Evolutionary conservation across 768 basidiomycete species (phyloP), one percentile per base, ranked within the genome.

Genomic region (Boletus barrowsii): DNA sequence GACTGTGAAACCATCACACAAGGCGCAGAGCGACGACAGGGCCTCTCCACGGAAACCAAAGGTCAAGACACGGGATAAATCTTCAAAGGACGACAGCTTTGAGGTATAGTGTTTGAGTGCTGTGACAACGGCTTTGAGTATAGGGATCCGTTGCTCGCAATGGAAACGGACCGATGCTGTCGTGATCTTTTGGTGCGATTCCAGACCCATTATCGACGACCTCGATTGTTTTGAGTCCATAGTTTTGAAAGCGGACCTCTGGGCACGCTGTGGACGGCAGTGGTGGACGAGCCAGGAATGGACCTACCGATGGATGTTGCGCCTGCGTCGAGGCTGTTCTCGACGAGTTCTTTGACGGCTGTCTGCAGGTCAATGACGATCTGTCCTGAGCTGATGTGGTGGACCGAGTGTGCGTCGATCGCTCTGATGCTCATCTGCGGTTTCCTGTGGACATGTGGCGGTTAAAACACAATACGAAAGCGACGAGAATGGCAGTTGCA

Each of bases 21-120:
- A 72, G 1, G 91, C 91, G 65, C 95, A 99, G 0, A 99, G 78
- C 3, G 96, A 94, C 8, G 93, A 93, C 0, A 99, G 76, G 0
- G 97, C 97, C 72, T 99, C 97, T 15, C 97, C 97, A 36, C 97
- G 82, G 66, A 98, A 99, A 0, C 96, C 96, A 68, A 98, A 97
- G 0, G 93, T 93, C 6, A 73, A 72, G 10, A 98, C 83, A 0
- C 78, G 73, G 3, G 81, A 74, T 4, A 98, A 80, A 65, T 93
- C 90, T 4, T 81, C 72, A 64, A 87, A 93, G 0, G 84, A 80
- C 4, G 83, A 70, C 0, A 99, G 76, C 69, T 99, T 99, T 7
- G 96, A 98, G 0, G 96, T 99, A 66, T 93, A 84, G 63, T 97
- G 90, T 67, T 97, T 98, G 54, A 95, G 73, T 1, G 84, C 95